These are phyloP conservation scores for Zizania latifolia DNA, from an alignment of 176 grass and related monocot species.

Conservation along the genomic window DNA sequence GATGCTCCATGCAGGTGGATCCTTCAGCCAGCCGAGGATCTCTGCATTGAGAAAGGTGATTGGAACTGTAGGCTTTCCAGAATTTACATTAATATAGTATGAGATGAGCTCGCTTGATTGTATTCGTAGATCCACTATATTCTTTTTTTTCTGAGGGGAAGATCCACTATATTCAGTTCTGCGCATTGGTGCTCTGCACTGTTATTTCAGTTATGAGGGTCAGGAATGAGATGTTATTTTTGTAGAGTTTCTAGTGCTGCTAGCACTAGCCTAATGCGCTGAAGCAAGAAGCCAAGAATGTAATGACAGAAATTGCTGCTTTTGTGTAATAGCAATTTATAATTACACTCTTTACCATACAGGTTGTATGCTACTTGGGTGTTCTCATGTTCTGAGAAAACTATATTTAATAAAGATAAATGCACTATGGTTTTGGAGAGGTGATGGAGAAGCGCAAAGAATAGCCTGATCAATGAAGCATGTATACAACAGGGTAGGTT, in stretches of 20 bases:
- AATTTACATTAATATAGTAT: background rate
- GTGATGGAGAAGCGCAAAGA: no score
- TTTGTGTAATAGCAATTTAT: background rate
- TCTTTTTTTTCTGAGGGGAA: no score
- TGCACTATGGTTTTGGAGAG: no score
- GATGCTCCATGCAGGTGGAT: constrained; percentile 84
- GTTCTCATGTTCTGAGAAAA: background rate
- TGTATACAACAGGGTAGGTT: background rate
- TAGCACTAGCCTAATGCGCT: no score
- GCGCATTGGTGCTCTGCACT: background rate
- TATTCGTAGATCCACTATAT: background rate
- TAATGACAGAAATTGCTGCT: constrained; percentile 11
- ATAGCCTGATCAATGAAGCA: no score
- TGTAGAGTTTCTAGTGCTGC: no score
- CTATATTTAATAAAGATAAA: background rate
- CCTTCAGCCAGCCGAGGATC: constrained; percentile 59
- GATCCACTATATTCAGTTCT: constrained; percentile 3
- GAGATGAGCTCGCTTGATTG: background rate
- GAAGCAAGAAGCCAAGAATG: background rate
- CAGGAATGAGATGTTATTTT: no score
- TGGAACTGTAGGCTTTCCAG: no score
- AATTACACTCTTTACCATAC: background rate
- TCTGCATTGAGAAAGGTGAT: constrained; percentile 55
- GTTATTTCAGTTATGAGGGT: no score
- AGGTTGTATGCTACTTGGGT: background rate